Evolutionary conservation across 108 stramenopile species (phyloP).

Genomic region (Fistulifera pelliculosa): DNA sequence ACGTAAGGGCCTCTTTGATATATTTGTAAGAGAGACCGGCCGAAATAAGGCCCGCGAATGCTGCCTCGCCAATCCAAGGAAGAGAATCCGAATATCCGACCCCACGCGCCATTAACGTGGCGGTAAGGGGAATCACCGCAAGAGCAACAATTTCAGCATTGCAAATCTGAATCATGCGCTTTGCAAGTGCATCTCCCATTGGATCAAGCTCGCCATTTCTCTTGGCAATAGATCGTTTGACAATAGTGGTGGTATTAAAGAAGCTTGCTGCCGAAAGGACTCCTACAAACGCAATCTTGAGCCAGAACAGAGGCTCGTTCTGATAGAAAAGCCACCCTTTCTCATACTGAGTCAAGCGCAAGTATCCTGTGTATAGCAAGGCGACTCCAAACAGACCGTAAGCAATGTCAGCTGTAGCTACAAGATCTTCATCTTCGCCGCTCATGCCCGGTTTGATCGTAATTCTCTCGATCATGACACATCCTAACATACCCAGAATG

Average conservation of each 20-base stretch:
- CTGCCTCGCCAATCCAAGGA: constrained; percentile 40
- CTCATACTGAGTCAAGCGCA: constrained; percentile 42
- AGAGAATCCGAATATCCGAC: constrained; percentile 29
- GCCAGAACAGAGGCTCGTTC: constrained; percentile 79
- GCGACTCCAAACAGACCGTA: constrained; percentile 40
- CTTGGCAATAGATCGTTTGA: constrained; percentile 33
- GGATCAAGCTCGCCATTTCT: constrained; percentile 35
- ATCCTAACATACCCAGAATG: constrained; percentile 39
- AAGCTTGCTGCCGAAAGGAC: constrained; percentile 31
- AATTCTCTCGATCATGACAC: constrained; percentile 48
- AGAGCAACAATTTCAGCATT: constrained; percentile 47
- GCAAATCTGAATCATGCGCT: constrained; percentile 29
- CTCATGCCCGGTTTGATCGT: constrained; percentile 58
- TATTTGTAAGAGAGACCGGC: constrained; percentile 56
- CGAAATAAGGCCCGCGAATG: constrained; percentile 22
- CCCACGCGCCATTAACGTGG: constrained; percentile 53
- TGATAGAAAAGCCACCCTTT: constrained; percentile 73
- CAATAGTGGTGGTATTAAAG: constrained; percentile 19
- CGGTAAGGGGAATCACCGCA: constrained; percentile 36
- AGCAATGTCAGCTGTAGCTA: constrained; percentile 44
- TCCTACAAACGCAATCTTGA: constrained; percentile 60
- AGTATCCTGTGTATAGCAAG: constrained; percentile 48
- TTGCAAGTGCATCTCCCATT: constrained; percentile 28
- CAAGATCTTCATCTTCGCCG: constrained; percentile 41
- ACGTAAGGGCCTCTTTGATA: constrained; percentile 63